These are phyloP conservation scores for Vigna radiata DNA, from an alignment of 306 rosid species.

Conservation along the genomic window DNA sequence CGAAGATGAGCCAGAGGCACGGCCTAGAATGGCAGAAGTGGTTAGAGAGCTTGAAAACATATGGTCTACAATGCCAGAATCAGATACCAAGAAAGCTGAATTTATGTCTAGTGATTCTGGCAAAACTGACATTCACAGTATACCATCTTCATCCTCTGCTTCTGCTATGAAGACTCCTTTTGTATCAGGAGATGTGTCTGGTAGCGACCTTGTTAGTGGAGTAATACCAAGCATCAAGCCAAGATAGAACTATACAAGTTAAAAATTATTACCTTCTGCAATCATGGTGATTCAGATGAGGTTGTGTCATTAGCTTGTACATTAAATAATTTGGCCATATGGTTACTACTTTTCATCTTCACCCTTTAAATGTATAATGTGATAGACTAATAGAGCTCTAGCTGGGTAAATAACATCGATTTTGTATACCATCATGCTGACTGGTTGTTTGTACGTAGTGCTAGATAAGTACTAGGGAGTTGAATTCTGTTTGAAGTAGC, in stretches of 20 bases:
- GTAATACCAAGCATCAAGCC: conserved; percentile 81
- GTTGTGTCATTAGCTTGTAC: not conserved
- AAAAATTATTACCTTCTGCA: too few species aligned
- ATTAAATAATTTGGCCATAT: conserved; percentile 29
- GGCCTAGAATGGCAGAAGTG: conserved; percentile 87
- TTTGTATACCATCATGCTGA: conserved; percentile 32
- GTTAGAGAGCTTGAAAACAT: conserved; percentile 83
- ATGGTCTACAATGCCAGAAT: conserved; percentile 70
- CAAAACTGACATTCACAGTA: conserved; percentile 45
- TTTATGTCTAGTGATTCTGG: conserved; percentile 44
- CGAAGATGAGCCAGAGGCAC: conserved; percentile 71
- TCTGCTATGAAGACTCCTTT: conserved; percentile 61
- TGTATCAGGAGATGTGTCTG: conserved; percentile 71
- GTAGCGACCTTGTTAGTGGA: conserved; percentile 87
- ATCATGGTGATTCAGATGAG: not conserved
- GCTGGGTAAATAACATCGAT: conserved; percentile 39
- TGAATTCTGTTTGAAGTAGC: not conserved
- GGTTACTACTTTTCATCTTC: conserved; percentile 29
- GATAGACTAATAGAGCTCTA: not conserved
- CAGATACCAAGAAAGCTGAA: conserved; percentile 50
- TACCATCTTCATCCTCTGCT: conserved; percentile 68
- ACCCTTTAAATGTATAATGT: conserved; percentile 31
- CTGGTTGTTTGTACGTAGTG: conserved; percentile 16
- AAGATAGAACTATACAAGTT: conserved; percentile 57
- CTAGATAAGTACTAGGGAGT: not conserved